Base-by-base conservation (phyloP, 1,284 basidiomycete genomes). In the Boletus albobrunnescens region DNA sequence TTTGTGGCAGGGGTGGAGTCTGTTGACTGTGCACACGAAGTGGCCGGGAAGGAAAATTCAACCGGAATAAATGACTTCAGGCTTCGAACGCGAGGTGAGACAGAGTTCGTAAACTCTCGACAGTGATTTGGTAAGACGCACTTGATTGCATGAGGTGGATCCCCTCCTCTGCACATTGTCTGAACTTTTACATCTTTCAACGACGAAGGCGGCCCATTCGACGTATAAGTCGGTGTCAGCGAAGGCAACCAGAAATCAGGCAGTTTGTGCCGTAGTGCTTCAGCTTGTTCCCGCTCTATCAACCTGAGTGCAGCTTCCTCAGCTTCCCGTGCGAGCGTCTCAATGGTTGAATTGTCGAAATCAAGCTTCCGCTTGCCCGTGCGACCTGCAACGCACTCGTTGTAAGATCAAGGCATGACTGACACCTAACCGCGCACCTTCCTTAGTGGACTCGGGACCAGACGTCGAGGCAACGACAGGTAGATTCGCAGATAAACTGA, bases 201-300 rank as follows among this genome's bases (percentile, higher is more conserved):
- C 6, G 71, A 85, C 54, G 61, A 78, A 50, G 73, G 89, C 9
- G 79, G 81, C 0, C 84, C 83, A 23, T 57, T 73, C 6, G 78
- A 78, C 0, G 79, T 69, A 58, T 86, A 85, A 2, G 87, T 88
- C 0, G 94, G 93, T 0, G 93, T 91, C 28, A 95, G 70, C 0
- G 82, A 90, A 16, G 89, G 93, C 36, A 96, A 74, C 94, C 94
- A 97, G 64, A 95, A 98, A 57, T 94, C 91, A 0, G 94, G 92
- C 7, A 97, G 76, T 65, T 95, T 95, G 48, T 82, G 78, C 50
- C 86, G 87, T 43, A 94, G 71, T 3, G 85, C 78, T 52, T 92
- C 91, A 0, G 84, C 82, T 61, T 92, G 89, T 65, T 97, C 94
- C 22, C 75, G 76, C 62, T 93, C 90, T 35, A 96, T 91, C 56